These are phyloP conservation scores for Fonsecaea pedrosoi DNA, from an alignment of 2,329 filamentous ascomycete genomes.

Conservation along the genomic window DNA sequence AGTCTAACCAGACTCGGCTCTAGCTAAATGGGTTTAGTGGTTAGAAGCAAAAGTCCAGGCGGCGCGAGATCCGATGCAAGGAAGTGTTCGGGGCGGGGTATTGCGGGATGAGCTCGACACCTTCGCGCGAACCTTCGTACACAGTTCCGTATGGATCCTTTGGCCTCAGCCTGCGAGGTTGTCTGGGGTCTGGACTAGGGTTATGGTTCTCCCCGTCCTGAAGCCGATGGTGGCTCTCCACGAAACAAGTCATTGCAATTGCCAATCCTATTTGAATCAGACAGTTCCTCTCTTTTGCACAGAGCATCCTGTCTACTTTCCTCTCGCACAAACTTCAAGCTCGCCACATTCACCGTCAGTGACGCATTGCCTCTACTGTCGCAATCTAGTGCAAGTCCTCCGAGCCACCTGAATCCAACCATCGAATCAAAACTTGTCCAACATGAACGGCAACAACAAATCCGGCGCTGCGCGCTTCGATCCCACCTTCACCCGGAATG, in stretches of 20 bases:
- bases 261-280: constrained; percentile 24
- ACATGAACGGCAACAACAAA: constrained; percentile 25
- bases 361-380: background rate
- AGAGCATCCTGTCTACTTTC: background rate
- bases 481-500: constrained; percentile 67
- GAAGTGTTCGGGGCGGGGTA: constrained; percentile 22
- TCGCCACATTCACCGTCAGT: background rate
- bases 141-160: background rate
- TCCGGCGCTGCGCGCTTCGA: constrained; percentile 46
- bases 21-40: background rate
- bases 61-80: constrained; percentile 28
- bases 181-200: background rate
- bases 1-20: background rate
- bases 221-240: background rate
- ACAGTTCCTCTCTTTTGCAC: background rate
- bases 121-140: background rate
- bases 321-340: background rate
- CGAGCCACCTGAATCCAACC: background rate
- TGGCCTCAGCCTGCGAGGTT: background rate
- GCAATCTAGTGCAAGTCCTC: background rate
- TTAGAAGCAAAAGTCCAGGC: background rate
- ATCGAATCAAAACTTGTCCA: constrained; percentile 1
- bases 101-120: constrained; percentile 1
- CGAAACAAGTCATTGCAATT: constrained; percentile 20
- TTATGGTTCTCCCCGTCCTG: background rate